phyloP scores from a whole-genome alignment of 139 green algal genomes.

The Coelastrella sp. region DNA sequence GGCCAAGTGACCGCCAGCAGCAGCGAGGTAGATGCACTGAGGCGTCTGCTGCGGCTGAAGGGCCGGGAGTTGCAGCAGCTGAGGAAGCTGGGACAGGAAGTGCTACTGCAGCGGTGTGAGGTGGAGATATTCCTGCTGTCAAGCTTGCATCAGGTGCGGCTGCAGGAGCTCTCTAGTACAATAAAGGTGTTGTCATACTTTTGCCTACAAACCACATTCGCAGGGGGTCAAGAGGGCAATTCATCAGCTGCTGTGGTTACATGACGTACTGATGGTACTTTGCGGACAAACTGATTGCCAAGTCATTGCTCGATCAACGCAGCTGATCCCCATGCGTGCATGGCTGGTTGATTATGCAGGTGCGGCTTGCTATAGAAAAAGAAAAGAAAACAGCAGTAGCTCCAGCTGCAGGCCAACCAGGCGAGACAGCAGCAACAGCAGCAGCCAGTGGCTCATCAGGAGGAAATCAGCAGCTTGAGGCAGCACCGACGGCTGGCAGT shows the following conservation, averaged over 20 bases:
- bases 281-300: too few relatives aligned
- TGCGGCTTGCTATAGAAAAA: constrained; percentile 54
- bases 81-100: constrained; percentile 79
- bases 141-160: constrained; percentile 71
- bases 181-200: background rate
- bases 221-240: too few relatives aligned
- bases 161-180: background rate
- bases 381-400: constrained; percentile 41
- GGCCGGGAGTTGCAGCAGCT: constrained; percentile 85
- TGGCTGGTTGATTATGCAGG: background rate
- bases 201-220: too few relatives aligned
- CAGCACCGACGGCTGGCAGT: constrained; percentile 4
- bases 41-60: constrained; percentile 77
- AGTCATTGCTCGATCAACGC: too few relatives aligned
- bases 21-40: constrained; percentile 68
- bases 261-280: background rate
- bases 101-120: constrained; percentile 86
- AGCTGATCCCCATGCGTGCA: background rate
- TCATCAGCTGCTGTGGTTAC: background rate
- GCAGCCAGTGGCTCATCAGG: background rate
- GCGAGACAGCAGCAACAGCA: background rate
- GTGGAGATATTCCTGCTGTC: constrained; percentile 94
- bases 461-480: background rate
- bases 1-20: constrained; percentile 51
- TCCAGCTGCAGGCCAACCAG: background rate